Base-by-base conservation (phyloP, 352 stramenopile species). In the Phytophthora nicotianae region DNA sequence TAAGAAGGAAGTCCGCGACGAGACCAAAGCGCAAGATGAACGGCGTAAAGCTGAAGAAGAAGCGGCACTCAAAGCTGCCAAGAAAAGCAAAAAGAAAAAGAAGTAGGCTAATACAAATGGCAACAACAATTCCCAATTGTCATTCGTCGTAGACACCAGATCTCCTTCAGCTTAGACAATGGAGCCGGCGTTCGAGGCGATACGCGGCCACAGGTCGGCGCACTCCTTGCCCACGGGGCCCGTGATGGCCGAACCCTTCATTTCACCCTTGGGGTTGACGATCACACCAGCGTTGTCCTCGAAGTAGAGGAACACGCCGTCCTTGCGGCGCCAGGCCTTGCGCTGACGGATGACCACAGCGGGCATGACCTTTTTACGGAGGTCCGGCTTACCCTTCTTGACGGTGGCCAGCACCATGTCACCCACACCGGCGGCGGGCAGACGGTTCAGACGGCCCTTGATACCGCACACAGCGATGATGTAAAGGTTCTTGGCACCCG, bases 231-330 rank as follows among this genome's bases (percentile, higher is more conserved):
- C 97, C 65, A 99, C 97, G 43, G 98, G 98, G 75, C 98, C 98
- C 61, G 97, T 99, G 60, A 99, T 99, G 70, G 97, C 98, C 71
- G 96, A 99, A 61, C 95, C 98, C 92, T 99, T 99, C 98, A 99
- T 99, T 86, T 99, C 98, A 74, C 98, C 98, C 95, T 99, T 99
- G 62, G 98, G 98, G 90, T 99, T 99, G 54, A 99, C 98, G 79
- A 99, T 99, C 40, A 99, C 98, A 79, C 97, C 98, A 52, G 98
- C 98, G 87, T 99, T 99, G 88, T 99, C 92, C 79, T 99, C 98
- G 73, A 99, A 99, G 88, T 99, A 99, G 77, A 99, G 98, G 87
- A 99, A 99, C 26, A 99, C 92, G 65, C 98, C 98, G 80, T 99
- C 97, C 88, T 99, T 99, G 78, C 98, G 97, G 72, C 98, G 88